Conservation (phyloP, 768 basidiomycete species). For the Fomitopsis serialis region DNA sequence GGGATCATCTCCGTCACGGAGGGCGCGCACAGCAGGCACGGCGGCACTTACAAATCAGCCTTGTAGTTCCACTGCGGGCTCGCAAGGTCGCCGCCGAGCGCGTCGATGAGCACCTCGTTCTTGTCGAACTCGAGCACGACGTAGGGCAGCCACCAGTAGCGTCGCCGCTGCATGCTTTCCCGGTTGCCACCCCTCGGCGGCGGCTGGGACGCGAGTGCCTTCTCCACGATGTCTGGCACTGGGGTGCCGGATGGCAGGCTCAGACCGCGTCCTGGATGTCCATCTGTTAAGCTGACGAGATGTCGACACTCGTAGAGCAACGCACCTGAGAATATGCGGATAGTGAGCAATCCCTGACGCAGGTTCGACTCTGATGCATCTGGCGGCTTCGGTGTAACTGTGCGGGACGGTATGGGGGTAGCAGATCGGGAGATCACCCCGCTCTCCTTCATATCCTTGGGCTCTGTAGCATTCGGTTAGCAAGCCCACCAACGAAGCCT, state of each 20-base stretch:
- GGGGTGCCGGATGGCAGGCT: conserved; percentile 70
- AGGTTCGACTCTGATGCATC: conserved; percentile 40
- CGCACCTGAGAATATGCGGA: conserved; percentile 90
- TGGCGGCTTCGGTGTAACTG: conserved; percentile 62
- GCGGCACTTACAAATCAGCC: conserved; percentile 78
- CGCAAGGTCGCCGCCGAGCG: conserved; percentile 87
- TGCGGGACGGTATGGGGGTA: conserved; percentile 77
- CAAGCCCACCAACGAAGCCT: not conserved
- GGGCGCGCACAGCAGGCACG: not conserved
- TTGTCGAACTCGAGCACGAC: conserved; percentile 97
- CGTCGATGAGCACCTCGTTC: conserved; percentile 96
- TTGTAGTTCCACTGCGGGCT: conserved; percentile 95
- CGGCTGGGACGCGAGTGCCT: conserved; percentile 63
- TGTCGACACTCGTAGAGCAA: conserved; percentile 8
- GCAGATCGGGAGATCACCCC: conserved; percentile 70
- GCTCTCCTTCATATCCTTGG: conserved; percentile 67
- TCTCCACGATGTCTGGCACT: conserved; percentile 82
- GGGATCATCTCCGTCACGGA: conserved; percentile 4
- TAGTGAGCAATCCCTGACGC: conserved; percentile 88
- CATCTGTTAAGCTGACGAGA: not conserved
- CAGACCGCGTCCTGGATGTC: conserved; percentile 65
- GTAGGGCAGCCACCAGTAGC: conserved; percentile 93
- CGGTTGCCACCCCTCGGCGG: conserved; percentile 56
- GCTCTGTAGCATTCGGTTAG: conserved; percentile 34
- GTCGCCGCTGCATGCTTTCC: conserved; percentile 89